These are phyloP conservation scores for Mallotus japonicus DNA, from an alignment of 441 rosid species.

Conservation along the genomic window DNA sequence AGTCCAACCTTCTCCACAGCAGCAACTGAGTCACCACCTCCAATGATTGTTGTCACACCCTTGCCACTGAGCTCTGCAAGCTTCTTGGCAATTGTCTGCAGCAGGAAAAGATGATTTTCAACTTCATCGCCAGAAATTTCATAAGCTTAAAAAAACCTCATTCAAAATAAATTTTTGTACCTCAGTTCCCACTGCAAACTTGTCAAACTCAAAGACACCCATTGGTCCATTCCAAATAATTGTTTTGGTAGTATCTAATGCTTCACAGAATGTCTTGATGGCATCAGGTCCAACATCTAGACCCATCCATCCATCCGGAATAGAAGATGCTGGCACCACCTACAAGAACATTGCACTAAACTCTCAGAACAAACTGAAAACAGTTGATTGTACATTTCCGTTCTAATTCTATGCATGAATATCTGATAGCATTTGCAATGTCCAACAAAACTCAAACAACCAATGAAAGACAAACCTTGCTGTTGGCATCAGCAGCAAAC, in stretches of 20 bases:
- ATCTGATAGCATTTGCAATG: not conserved
- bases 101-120: not conserved
- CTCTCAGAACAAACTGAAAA: slow-evolving; percentile 6
- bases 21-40: slow-evolving; percentile 96
- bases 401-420: not conserved
- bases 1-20: slow-evolving; percentile 88
- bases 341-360: slow-evolving; percentile 32
- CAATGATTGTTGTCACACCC: slow-evolving; percentile 89
- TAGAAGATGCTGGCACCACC: slow-evolving; percentile 73
- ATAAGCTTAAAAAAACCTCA: not conserved
- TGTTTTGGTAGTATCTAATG: slow-evolving; percentile 72
- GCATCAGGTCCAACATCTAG: slow-evolving; percentile 91
- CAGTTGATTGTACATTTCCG: not conserved
- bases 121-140: not conserved
- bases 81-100: slow-evolving; percentile 70
- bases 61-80: slow-evolving; percentile 75
- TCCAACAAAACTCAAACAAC: not conserved
- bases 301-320: slow-evolving; percentile 98
- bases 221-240: slow-evolving; percentile 98
- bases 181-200: slow-evolving; percentile 89
- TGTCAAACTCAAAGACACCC: slow-evolving; percentile 92
- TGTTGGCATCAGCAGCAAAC: slow-evolving; percentile 78
- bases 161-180: slow-evolving; percentile 29
- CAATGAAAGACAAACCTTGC: slow-evolving; percentile 54
- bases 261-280: slow-evolving; percentile 63